Evolutionary conservation across 495 filamentous ascomycete species (phyloP), one percentile per base, ranked within the genome.

Genomic region (Talaromyces liani): DNA sequence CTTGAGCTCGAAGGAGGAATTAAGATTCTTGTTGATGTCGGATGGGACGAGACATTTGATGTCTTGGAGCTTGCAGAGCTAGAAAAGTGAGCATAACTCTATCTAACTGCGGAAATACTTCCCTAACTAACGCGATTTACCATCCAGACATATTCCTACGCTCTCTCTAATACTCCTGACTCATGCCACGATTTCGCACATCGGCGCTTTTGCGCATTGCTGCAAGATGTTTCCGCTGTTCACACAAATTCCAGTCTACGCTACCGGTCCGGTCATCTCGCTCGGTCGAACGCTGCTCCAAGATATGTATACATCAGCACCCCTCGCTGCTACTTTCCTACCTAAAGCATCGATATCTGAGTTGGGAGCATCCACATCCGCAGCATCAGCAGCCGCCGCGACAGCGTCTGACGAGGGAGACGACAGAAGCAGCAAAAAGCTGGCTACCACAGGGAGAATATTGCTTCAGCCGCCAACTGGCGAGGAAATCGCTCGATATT

Each of bases 221-320:
- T 99, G 95, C 84, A 96, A 96, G 73, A 86, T 96, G 73, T 88
- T 97, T 67, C 93, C 95, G 60, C 83, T 88, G 49, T 98, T 99
- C 75, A 88, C 87, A 1, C 86, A 91, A 63, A 92, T 99, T 63
- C 94, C 94, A n/a, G 86, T 96, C 36, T 99, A 98, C 72, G 94
- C 95, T 24, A 99, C 94, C 5, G 87, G 86, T 41, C 94, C 94
- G 10, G 91, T 99, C 58, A 91, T 97, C 65, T 89, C 93, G 5
- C 87, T 98, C 34, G 95, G 94, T 4, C 88, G 93, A 20, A 95
- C 93, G 2, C 81, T 97, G 25, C 77, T 96, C 24, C 91, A 96
- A 75, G 94, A 99, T 70, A 80, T 98, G 29, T 98, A 99, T 71
- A 84, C 89, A 18, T 97, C 93, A 1, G 88, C 91, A 2, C 94